Evolutionary conservation across 2,329 filamentous ascomycete species (phyloP).

Genomic region (Alternaria arbusti): DNA sequence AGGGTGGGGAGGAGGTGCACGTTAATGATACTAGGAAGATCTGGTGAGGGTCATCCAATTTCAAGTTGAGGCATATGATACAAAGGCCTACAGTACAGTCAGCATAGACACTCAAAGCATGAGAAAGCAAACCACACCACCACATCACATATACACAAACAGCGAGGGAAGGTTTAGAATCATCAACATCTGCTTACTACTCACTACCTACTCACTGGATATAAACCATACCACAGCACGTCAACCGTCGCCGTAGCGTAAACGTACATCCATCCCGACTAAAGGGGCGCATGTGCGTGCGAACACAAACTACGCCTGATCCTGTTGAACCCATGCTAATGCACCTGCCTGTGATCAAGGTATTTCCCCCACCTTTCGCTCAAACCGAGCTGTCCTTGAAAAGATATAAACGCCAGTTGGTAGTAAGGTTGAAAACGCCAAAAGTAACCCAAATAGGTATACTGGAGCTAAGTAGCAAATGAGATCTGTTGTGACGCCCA

Average conservation of each 20-base stretch:
- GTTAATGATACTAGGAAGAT: constrained; percentile 51
- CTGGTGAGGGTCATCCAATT: not conserved
- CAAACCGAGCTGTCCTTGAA: constrained; percentile 3
- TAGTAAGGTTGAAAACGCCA: constrained; percentile 15
- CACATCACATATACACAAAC: not conserved
- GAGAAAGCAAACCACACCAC: not conserved
- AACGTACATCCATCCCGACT: constrained; percentile 6
- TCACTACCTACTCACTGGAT: constrained; percentile 10
- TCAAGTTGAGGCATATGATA: not conserved
- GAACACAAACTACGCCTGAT: constrained; percentile 1
- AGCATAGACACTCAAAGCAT: not conserved
- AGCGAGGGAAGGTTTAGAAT: not conserved
- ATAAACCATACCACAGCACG: not conserved
- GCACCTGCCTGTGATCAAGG: constrained; percentile 12
- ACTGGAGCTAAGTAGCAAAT: constrained; percentile 12
- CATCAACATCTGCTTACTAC: constrained; percentile 8
- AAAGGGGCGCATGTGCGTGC: constrained; percentile 2
- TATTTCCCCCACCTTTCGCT: constrained; percentile 12
- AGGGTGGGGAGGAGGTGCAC: constrained; percentile 36
- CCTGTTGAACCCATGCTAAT: constrained; percentile 15
- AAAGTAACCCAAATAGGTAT: constrained; percentile 18
- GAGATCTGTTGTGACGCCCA: constrained; percentile 12
- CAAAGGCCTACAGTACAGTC: not conserved
- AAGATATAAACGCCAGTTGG: constrained; percentile 12
- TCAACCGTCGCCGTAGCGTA: constrained; percentile 5